phyloP scores from a whole-genome alignment of 192 early-diverging fungal species.

The Borealophlyctis nickersoniae region DNA sequence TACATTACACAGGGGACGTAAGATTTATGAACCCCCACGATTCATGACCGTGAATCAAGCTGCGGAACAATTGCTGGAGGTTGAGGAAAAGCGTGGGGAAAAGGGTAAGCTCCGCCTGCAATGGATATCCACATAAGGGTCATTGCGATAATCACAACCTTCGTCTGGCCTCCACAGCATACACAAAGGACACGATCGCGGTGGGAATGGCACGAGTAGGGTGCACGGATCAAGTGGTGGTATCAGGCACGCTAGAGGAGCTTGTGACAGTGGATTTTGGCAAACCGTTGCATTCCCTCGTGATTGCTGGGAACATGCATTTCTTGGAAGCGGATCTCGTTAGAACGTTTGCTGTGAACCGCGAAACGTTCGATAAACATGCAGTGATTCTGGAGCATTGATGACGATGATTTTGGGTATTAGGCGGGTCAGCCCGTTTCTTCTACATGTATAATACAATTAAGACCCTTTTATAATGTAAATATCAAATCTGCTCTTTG shows the following conservation, averaged over 20 bases:
- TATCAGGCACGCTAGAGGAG: slow-evolving; percentile 82
- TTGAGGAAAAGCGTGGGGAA: slow-evolving; percentile 76
- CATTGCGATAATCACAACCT: not conserved
- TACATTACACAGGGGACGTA: slow-evolving; percentile 57
- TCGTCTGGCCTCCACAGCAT: slow-evolving; percentile 43
- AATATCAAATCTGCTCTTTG: too few relatives aligned
- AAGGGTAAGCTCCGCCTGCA: slow-evolving; percentile 36
- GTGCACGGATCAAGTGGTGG: slow-evolving; percentile 74
- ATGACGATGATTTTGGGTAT: too few relatives aligned
- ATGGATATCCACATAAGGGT: not conserved
- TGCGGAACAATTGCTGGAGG: slow-evolving; percentile 88
- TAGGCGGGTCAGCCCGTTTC: too few relatives aligned
- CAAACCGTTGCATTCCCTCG: slow-evolving; percentile 87
- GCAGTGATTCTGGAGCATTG: slow-evolving; percentile 20
- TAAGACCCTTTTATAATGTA: too few relatives aligned
- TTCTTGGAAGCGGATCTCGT: slow-evolving; percentile 88
- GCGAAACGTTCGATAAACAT: slow-evolving; percentile 40
- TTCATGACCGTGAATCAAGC: slow-evolving; percentile 96
- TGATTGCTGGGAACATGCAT: slow-evolving; percentile 90
- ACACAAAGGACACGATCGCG: slow-evolving; percentile 73
- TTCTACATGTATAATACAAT: too few relatives aligned
- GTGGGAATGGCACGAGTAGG: slow-evolving; percentile 93
- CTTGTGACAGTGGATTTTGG: slow-evolving; percentile 87
- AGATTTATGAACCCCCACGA: slow-evolving; percentile 95
- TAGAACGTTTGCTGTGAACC: slow-evolving; percentile 65